A percentile compares a stretch with the other conserved stretches of the same genome.
Conservation (phyloP, 352 stramenopile genomes). For the Globisporangium solare region DNA sequence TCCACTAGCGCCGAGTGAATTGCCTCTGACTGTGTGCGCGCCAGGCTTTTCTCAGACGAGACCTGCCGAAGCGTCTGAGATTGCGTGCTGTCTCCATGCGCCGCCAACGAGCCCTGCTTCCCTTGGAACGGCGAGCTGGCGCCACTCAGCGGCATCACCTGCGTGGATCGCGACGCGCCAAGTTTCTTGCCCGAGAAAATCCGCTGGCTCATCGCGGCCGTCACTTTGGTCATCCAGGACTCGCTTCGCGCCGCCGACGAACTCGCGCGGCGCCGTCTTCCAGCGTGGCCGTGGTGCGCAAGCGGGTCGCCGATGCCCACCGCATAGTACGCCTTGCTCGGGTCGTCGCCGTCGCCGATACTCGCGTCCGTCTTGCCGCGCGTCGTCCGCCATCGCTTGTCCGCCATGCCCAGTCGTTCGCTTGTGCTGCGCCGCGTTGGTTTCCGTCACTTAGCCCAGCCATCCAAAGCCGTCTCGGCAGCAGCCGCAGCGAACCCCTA, state of each 20-base stretch:
- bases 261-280: slow-evolving; percentile 15
- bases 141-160: slow-evolving; percentile 44
- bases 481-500: not conserved
- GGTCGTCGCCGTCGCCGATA: slow-evolving; percentile 17
- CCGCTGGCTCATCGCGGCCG: slow-evolving; percentile 51
- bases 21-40: not conserved
- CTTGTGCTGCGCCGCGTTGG: slow-evolving; percentile 3
- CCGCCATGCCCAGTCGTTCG: slow-evolving; percentile 12
- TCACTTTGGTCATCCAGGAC: slow-evolving; percentile 72
- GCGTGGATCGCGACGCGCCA: slow-evolving; percentile 45
- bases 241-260: slow-evolving; percentile 23
- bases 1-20: slow-evolving; percentile 6
- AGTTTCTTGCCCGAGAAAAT: slow-evolving; percentile 55
- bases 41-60: slow-evolving; percentile 26
- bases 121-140: not conserved
- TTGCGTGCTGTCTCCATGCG: not conserved
- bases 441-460: not conserved
- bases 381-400: slow-evolving; percentile 32
- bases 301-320: slow-evolving; percentile 20
- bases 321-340: slow-evolving; percentile 31
- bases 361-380: slow-evolving; percentile 24
- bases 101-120: not conserved
- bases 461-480: no score
- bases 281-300: slow-evolving; percentile 17
- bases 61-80: slow-evolving; percentile 16